A percentile compares a stretch with the other conserved stretches of the same genome.
Evolutionary conservation across 495 filamentous ascomycete genomes (phyloP).

Genomic region (Hyphodiscus hymeniophilus): DNA sequence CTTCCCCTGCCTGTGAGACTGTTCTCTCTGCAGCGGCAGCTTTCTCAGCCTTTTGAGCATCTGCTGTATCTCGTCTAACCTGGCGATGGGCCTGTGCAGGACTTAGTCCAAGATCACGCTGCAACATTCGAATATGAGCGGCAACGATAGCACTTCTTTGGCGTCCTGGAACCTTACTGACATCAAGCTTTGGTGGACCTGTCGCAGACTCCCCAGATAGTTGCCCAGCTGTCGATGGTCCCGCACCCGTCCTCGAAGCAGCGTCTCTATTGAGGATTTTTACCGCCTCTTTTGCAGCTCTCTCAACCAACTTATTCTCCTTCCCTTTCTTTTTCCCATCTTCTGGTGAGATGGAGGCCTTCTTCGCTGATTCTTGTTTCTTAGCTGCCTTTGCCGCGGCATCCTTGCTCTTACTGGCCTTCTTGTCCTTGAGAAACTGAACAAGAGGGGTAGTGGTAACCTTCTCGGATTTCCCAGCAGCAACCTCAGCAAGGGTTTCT

Average conservation of each 20-base stretch:
- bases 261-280: slow-evolving; percentile 72
- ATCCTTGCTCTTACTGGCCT: slow-evolving; percentile 79
- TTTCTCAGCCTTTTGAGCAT: slow-evolving; percentile 29
- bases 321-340: slow-evolving; percentile 47
- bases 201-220: not conserved
- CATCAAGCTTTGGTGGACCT: slow-evolving; percentile 16
- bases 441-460: slow-evolving; percentile 80
- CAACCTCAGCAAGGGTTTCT: slow-evolving; percentile 40
- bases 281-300: slow-evolving; percentile 60
- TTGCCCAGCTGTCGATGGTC: slow-evolving; percentile 27
- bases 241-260: slow-evolving; percentile 38
- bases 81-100: slow-evolving; percentile 48
- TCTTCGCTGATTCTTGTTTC: slow-evolving; percentile 43
- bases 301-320: slow-evolving; percentile 44
- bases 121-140: slow-evolving; percentile 75
- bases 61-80: slow-evolving; percentile 42
- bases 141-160: slow-evolving; percentile 61
- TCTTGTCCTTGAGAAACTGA: slow-evolving; percentile 84
- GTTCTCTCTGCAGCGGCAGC: slow-evolving; percentile 17
- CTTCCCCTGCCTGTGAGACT: slow-evolving; percentile 33
- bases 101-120: slow-evolving; percentile 82
- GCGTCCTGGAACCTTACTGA: slow-evolving; percentile 32
- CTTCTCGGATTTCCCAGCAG: slow-evolving; percentile 50
- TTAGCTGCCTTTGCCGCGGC: slow-evolving; percentile 33
- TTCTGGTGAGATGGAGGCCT: slow-evolving; percentile 27